Base-by-base conservation (phyloP, 139 green algal genomes). In the Coccomyxa sp. region DNA sequence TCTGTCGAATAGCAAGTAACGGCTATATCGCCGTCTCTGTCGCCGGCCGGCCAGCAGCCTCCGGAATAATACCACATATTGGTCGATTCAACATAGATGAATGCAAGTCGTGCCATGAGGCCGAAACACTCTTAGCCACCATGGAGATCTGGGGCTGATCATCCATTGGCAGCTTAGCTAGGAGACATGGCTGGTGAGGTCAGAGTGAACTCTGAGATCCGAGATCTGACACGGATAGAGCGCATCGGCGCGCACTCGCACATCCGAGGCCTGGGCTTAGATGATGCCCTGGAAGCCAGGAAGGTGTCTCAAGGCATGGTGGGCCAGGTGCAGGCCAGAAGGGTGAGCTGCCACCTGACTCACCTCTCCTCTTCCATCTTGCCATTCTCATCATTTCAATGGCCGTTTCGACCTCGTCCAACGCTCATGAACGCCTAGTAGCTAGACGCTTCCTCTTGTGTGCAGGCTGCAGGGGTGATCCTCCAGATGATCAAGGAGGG, bases 191-290 rank as follows among this genome's bases (percentile, higher is more conserved):
- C 50, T 64, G 50, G 50, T 18, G 50, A 94, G 34, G 86, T 97
- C 22, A 92, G 90, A 24, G 88, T 96, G 0, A 91, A 90, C 22
- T 87, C 90, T 9, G 89, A 97, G 54, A 82, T 97, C 18, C 89
- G 94, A 38, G 95, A 99, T 70, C 86, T 99, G 10, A 99, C 95
- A 0, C 82, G 95, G 22, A 96, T 99, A 24, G 96, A 99, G 84
- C 92, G 96, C 18, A 97, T 99, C 44, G 96, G 96, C 1, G 95
- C 95, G 7, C 96, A 99, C 84, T 97, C 90, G 0, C 96, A 99
- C 85, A 98, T 99, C 74, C 86, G 95, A n/a, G 96, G 96, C 10
- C 86, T 99, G 6, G 96, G 96, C 2, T 85, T 99, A 0, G 96
- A 99, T 83, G 95, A 98, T 82, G 89, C 90, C 0, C 79, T 99